Percentiles rank a stretch among this genome's conserved stretches.
Conservation (phyloP, 352 stramenopile species). For the Globisporangium emineosum region DNA sequence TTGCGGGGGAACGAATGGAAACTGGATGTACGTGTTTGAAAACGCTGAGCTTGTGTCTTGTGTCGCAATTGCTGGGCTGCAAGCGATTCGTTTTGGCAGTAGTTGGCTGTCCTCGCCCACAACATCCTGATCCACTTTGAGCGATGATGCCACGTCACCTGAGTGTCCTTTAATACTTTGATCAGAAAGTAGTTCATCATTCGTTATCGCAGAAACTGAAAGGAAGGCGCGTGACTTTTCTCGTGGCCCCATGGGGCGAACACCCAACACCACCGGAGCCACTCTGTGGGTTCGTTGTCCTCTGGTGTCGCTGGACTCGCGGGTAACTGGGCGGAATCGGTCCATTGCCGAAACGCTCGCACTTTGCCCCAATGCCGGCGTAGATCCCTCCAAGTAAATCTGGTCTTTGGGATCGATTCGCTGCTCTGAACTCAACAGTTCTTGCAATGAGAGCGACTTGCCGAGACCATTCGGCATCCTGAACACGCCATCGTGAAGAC, state of each 20-base stretch:
- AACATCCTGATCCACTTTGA: background rate
- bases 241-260: constrained; percentile 24
- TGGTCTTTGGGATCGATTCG: constrained; percentile 17
- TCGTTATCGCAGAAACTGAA: constrained; percentile 15
- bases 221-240: constrained; percentile 24
- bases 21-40: constrained; percentile 57
- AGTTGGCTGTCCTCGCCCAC: background rate
- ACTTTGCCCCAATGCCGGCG: constrained; percentile 28
- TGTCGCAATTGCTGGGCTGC: background rate
- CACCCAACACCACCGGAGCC: constrained; percentile 32
- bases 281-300: background rate
- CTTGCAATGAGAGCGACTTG: constrained; percentile 40
- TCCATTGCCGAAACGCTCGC: constrained; percentile 38
- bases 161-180: background rate
- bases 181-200: constrained; percentile 6
- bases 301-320: constrained; percentile 10
- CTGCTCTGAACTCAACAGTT: constrained; percentile 27
- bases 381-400: constrained; percentile 34
- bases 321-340: constrained; percentile 36
- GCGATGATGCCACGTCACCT: background rate
- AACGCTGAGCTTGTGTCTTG: background rate
- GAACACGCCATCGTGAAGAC: constrained; percentile 51
- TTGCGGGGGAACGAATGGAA: constrained; percentile 41
- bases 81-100: background rate
- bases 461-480: constrained; percentile 27